A percentile compares a stretch with the other conserved stretches of the same genome.
These are phyloP conservation scores for Camelina hispida DNA, from an alignment of 345 rosid genomes.

Conservation along the genomic window DNA sequence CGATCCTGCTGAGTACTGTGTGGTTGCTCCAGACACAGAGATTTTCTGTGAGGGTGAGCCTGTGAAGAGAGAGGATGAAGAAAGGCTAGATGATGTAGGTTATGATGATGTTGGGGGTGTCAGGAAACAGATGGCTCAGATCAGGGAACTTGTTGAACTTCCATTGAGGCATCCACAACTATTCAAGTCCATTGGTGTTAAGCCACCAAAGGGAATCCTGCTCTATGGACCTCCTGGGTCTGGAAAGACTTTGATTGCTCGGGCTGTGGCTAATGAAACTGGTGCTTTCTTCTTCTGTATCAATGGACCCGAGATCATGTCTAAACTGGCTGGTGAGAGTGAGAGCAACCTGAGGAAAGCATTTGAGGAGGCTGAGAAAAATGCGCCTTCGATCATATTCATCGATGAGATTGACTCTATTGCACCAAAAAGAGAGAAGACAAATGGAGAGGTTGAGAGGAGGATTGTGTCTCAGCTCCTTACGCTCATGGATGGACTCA, in stretches of 20 bases:
- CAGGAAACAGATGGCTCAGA: conserved; percentile 99
- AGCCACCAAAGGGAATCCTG: conserved; percentile 97
- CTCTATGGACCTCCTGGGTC: conserved; percentile 92
- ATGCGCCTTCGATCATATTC: conserved; percentile 94
- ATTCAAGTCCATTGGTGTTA: conserved; percentile 97
- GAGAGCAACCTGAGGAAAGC: conserved; percentile 99
- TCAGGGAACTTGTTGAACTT: conserved; percentile 93
- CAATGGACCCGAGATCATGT: conserved; percentile 97
- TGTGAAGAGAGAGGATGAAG: conserved; percentile 87
- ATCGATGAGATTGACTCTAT: conserved; percentile 95
- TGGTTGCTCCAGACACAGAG: conserved; percentile 97
- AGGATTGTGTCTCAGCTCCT: conserved; percentile 96
- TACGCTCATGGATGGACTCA: conserved; percentile 95
- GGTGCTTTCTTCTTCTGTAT: conserved; percentile 98
- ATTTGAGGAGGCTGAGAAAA: conserved; percentile 97
- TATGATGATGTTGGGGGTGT: conserved; percentile 99
- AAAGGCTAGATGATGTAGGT: conserved; percentile 93
- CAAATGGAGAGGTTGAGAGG: conserved; percentile 97
- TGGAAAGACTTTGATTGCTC: conserved; percentile 92
- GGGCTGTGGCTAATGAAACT: conserved; percentile 97
- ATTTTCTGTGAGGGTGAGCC: conserved; percentile 99
- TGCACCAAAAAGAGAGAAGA: conserved; percentile 97
- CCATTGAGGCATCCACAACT: conserved; percentile 96
- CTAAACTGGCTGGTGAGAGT: conserved; percentile 97
- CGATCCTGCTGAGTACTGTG: conserved; percentile 90